These are phyloP conservation scores for Acanthamoeba castellanii DNA, from an alignment of 208 protist genomes.

Conservation along the genomic window DNA sequence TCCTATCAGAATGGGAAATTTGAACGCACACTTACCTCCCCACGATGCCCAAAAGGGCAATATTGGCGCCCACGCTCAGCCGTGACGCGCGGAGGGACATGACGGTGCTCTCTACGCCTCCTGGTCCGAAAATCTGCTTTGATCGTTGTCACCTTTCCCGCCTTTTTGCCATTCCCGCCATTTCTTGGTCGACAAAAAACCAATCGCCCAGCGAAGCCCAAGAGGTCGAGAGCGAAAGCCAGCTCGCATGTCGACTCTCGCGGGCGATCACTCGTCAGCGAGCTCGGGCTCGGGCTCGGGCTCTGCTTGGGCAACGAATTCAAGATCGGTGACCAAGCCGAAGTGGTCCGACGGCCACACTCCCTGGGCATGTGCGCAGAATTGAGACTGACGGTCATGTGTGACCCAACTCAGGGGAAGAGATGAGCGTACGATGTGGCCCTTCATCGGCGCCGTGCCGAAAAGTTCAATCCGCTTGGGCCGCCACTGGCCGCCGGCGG, in stretches of 20 bases:
- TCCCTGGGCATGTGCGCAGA: neutral
- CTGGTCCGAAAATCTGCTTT: neutral
- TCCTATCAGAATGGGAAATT: neutral
- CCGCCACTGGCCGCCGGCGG: neutral
- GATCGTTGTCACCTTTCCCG: too few relatives aligned
- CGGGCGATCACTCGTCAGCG: neutral
- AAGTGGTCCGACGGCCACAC: constrained; percentile 70
- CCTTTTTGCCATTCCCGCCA: neutral
- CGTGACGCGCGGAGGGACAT: neutral
- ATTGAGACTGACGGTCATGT: neutral
- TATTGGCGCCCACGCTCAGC: neutral
- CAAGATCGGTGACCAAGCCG: constrained; percentile 10
- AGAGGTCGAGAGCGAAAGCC: too few relatives aligned
- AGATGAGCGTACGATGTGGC: neutral
- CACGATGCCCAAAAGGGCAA: constrained; percentile 5
- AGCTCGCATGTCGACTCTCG: too few relatives aligned
- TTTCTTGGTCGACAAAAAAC: neutral
- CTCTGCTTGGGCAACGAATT: neutral
- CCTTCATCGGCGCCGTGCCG: constrained; percentile 4
- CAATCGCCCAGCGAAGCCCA: too few relatives aligned
- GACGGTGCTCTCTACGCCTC: too few relatives aligned
- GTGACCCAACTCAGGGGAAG: neutral
- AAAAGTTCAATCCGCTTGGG: neutral
- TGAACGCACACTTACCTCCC: neutral
- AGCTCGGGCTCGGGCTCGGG: too few relatives aligned